Percentiles rank a stretch among this genome's conserved stretches.
Conservation (phyloP, 495 filamentous ascomycete species). For the Aspergillus sclerotiicarbonarius region DNA sequence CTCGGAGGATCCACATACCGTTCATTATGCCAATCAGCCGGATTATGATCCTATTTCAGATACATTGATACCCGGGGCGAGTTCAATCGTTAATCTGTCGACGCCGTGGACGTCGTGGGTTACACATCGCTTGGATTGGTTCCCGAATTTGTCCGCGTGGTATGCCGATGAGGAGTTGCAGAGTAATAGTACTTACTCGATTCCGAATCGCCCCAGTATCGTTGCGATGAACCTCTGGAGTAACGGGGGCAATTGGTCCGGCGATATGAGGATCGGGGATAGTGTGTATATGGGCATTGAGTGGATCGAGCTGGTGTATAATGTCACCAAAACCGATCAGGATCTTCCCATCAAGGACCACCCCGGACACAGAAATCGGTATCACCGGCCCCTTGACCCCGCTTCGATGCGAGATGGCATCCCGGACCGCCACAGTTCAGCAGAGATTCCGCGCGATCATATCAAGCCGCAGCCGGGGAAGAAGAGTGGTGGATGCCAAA, state of each 20-base stretch:
- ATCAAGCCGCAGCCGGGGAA: background rate
- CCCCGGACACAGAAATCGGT: background rate
- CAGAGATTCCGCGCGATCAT: background rate
- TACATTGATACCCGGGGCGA: slow-evolving; percentile 35
- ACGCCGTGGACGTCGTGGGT: slow-evolving; percentile 64
- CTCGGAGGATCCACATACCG: slow-evolving; percentile 47
- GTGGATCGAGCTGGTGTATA: slow-evolving; percentile 73
- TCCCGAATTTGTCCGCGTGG: slow-evolving; percentile 59
- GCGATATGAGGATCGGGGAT: slow-evolving; percentile 61
- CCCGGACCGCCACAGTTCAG: background rate
- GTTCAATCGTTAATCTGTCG: slow-evolving; percentile 31
- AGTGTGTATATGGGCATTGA: slow-evolving; percentile 67
- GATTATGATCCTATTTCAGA: slow-evolving; percentile 41
- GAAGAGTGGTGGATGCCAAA: background rate
- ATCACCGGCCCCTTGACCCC: background rate
- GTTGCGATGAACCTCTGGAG: slow-evolving; percentile 75
- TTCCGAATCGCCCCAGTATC: slow-evolving; percentile 57
- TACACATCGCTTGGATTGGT: slow-evolving; percentile 74
- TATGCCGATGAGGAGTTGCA: slow-evolving; percentile 59
- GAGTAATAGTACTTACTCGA: slow-evolving; percentile 59
- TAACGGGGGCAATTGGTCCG: slow-evolving; percentile 70
- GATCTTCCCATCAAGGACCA: background rate
- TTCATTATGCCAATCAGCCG: slow-evolving; percentile 78
- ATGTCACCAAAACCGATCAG: slow-evolving; percentile 32
- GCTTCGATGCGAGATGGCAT: background rate